Evolutionary conservation across 805 yeast species (phyloP), one percentile per base, ranked within the genome.

Genomic region (Vanderwaltozyma tropicalis): DNA sequence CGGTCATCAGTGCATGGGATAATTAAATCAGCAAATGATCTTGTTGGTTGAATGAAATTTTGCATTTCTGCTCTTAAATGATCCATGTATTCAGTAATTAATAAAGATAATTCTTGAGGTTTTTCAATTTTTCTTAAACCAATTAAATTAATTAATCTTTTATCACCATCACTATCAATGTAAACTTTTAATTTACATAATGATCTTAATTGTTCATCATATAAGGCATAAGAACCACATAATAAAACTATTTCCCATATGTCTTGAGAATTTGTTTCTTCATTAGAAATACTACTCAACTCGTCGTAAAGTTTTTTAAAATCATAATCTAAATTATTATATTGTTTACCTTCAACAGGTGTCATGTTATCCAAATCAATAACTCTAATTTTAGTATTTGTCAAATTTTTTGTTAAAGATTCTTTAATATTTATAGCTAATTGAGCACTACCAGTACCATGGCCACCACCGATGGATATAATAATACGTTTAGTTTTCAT

Each of bases 151-250:
- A 85, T 78, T 29, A 88, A 63, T 38, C 96, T 63, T 5, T 81
- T 76, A 57, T 88, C 97, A 1, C 89, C 76, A 58, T 88, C 96
- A 43, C 86, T 72, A 46, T 84, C 92, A 13, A 88, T 68, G 48
- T 80, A 88, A 2, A 88, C 74, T 51, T 76, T 80, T 45, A 87
- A 64, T 1, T 74, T 66, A 0, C 88, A 78, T 50, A 70, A 43
- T 10, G 63, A 63, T 26, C 82, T 60, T 10, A 88, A 57, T 15
- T 63, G 64, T 32, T 63, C 61, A 53, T 84, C 79, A 51, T 75
- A 81, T 18, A 88, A 64, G 0, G 95, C 89, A 52, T 88, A 88
- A 15, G 80, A 63, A 2, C 97, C 96, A 46, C 78, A 78, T 1
- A 86, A 69, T 6, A 87, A 57, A 11, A 70, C 55, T 14, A 74